A percentile compares a stretch with the other conserved stretches of the same genome.
These are phyloP conservation scores for Epichloe gansuensis DNA, from an alignment of 2,329 filamentous ascomycete genomes.

Conservation along the genomic window DNA sequence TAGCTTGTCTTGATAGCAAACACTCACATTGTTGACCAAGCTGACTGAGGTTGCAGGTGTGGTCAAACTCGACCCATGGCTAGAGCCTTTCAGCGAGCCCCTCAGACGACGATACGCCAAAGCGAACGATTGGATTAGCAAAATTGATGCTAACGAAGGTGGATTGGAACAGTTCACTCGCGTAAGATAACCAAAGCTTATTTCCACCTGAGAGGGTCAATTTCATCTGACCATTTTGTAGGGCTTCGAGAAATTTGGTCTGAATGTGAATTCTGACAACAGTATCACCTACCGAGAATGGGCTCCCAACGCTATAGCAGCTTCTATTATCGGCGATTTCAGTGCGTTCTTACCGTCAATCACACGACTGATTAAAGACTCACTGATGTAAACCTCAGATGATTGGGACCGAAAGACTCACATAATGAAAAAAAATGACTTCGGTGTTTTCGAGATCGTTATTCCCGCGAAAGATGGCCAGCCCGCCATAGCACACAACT, in stretches of 20 bases:
- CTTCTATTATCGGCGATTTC: constrained; percentile 87
- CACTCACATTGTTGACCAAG: neutral
- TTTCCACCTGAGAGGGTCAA: neutral
- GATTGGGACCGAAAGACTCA: constrained; percentile 74
- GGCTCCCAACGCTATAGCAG: constrained; percentile 79
- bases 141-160: constrained; percentile 71
- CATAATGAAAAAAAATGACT: constrained; percentile 75
- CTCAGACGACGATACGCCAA: constrained; percentile 66
- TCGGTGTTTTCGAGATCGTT: constrained; percentile 74
- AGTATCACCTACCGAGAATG: constrained; percentile 90
- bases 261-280: constrained; percentile 69
- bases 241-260: constrained; percentile 78
- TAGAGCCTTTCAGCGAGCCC: constrained; percentile 69
- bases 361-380: constrained; percentile 10
- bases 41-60: constrained; percentile 48
- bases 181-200: constrained; percentile 30
- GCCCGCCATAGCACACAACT: constrained; percentile 77
- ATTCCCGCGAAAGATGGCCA: constrained; percentile 62
- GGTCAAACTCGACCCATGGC: constrained; percentile 75
- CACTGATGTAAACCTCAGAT: constrained; percentile 38
- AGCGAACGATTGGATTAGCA: constrained; percentile 76
- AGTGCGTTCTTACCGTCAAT: constrained; percentile 45
- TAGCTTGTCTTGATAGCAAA: neutral
- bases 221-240: constrained; percentile 22
- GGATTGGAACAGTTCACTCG: constrained; percentile 84